Base-by-base conservation (phyloP, 164 flowering plant species). In the Amborella trichopoda region DNA sequence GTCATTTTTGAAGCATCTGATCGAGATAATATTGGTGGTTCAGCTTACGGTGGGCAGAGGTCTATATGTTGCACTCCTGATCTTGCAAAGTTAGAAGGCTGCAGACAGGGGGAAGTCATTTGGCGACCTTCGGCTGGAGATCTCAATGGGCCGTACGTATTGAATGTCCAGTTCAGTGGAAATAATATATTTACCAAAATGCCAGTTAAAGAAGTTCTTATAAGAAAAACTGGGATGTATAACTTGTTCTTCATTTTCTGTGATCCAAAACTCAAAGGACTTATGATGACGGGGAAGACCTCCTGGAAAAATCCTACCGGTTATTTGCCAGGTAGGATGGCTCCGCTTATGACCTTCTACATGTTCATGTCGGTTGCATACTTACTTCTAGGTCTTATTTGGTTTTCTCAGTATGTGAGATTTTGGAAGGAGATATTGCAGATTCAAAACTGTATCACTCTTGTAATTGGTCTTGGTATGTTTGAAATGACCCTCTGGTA, bases 21-120 rank as follows among this genome's bases (percentile, higher is more conserved):
- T 63, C 80, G 96, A n/a, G 82, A 87, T 51, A 69, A 68, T 49
- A 87, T 91, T 54, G 98, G 98, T 41, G 98, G 98, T 36, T 83
- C 94, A 27, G 90, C 93, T 25, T 91, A 91, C 70, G 94, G 94
- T 46, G 96, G 98, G 23, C 96, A 83, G 46, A 72, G 94, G 60
- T 72, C 95, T 32, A 76, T 91, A 36, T 86, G 94, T 52, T 91
- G 98, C 72, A 83, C 98, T 6, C 71, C 89, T 30, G 98, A 91
- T 75, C 93, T 91, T 45, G 90, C 98, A 21, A 91, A 91, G 65
- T 59, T 83, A 48, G 93, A 80, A 72, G 96, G 84, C 25, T 91
- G 98, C 66, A 83, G 75, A 65, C 80, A 80, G 66, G 96, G 96
- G 37, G 85, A 87, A 71, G 72, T 91, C n/a, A 79, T 91, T 23